Evolutionary conservation across 768 basidiomycete genomes (phyloP).

Genomic region (Tulasnella sp.): DNA sequence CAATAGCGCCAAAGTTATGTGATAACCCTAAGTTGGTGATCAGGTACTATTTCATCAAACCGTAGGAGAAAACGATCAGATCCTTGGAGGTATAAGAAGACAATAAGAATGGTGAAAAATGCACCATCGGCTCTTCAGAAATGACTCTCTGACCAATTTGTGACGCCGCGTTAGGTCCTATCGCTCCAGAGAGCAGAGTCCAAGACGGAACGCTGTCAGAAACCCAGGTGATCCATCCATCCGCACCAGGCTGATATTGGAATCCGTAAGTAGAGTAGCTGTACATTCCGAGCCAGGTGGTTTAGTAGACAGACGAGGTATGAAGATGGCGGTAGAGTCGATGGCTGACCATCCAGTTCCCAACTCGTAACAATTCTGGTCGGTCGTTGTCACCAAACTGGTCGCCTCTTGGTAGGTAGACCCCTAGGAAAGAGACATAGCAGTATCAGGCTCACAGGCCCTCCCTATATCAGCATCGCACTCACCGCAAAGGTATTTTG

Average conservation of each 20-base stretch:
- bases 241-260: conserved; percentile 71
- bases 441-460: not conserved
- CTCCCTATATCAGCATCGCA: not conserved
- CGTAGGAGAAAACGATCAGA: too few relatives aligned
- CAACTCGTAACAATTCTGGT: conserved; percentile 59
- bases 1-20: conserved; percentile 5
- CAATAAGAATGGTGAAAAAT: not conserved
- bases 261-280: conserved; percentile 65
- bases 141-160: conserved; percentile 60
- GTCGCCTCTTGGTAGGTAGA: conserved; percentile 64
- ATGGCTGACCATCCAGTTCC: not conserved
- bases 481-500: conserved; percentile 47
- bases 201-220: conserved; percentile 50
- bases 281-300: conserved; percentile 29
- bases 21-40: conserved; percentile 10
- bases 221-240: conserved; percentile 75
- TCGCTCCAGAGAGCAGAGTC: conserved; percentile 54
- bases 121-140: conserved; percentile 76
- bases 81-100: not conserved
- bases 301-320: not conserved
- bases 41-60: not conserved
- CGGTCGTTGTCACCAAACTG: conserved; percentile 58
- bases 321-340: not conserved
- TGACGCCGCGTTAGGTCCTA: conserved; percentile 48
- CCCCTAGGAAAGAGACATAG: conserved; percentile 43